These are phyloP conservation scores for Zoysia pacifica DNA, from an alignment of 176 grass and related monocot genomes.

Conservation along the genomic window DNA sequence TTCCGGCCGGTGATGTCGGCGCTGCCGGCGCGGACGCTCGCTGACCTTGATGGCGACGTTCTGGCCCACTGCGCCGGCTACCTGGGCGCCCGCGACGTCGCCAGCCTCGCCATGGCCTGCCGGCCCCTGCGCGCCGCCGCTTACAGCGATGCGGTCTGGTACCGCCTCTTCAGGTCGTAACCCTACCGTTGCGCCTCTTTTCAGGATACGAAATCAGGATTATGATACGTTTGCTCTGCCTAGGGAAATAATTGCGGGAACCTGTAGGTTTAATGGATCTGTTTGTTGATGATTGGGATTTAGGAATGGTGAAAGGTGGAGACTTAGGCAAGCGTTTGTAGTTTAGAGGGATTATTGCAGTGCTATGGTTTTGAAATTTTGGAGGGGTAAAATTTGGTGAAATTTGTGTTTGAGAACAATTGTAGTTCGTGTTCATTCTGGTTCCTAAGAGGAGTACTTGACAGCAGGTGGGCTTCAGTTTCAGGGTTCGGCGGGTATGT, in stretches of 20 bases:
- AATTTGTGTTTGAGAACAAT: neutral
- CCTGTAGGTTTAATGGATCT: neutral
- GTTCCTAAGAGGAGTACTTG: neutral
- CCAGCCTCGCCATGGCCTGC: constrained; percentile 70
- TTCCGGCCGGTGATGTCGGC: constrained; percentile 27
- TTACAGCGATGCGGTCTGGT: constrained; percentile 77
- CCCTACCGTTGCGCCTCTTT: neutral
- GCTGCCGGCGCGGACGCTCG: constrained; percentile 45
- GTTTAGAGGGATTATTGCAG: neutral
- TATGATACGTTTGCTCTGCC: neutral
- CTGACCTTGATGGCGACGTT: constrained; percentile 64
- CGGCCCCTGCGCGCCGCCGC: constrained; percentile 53
- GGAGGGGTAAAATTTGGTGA: neutral
- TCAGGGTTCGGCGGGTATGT: neutral
- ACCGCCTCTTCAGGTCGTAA: constrained; percentile 63
- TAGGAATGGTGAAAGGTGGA: constrained; percentile 6
- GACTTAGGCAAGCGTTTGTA: neutral
- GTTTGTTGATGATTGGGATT: constrained; percentile 1
- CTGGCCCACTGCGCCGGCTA: constrained; percentile 63
- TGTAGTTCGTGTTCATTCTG: neutral
- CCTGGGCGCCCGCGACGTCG: constrained; percentile 58
- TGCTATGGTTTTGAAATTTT: neutral
- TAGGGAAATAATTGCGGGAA: neutral
- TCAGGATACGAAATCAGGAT: neutral
- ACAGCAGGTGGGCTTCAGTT: too few species aligned